Conservation (phyloP, 2,329 filamentous ascomycete genomes). For the Uncinocarpus reesii region DNA sequence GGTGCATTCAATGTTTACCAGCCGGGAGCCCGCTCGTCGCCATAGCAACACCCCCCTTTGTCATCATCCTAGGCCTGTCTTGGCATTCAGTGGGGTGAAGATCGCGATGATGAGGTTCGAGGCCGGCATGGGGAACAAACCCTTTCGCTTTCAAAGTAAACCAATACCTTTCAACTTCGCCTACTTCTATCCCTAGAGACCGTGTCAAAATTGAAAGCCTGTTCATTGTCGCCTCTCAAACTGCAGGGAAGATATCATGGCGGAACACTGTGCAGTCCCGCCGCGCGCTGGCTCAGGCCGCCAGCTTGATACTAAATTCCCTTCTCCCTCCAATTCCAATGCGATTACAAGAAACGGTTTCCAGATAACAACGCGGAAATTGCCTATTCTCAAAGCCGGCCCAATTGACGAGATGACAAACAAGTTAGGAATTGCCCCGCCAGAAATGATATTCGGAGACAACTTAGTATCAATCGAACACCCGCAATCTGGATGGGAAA, state of each 20-base stretch:
- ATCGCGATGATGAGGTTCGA: background rate
- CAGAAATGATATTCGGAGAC: conserved; percentile 99
- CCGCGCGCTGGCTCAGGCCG: background rate
- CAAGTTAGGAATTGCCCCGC: conserved; percentile 72
- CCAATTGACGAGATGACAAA: conserved; percentile 78
- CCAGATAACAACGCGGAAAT: conserved; percentile 71
- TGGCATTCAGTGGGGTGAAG: conserved; percentile 6
- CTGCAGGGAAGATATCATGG: background rate
- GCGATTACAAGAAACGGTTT: conserved; percentile 50
- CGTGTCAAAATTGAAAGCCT: background rate
- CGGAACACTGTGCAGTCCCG: background rate
- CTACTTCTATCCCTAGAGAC: too few species aligned
- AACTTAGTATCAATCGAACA: conserved; percentile 73
- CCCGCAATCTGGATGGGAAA: conserved; percentile 60
- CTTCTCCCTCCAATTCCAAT: background rate
- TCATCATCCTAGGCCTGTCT: background rate
- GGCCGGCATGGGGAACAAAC: too few species aligned
- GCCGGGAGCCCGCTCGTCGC: background rate
- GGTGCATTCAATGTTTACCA: conserved; percentile 10
- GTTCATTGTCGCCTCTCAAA: background rate
- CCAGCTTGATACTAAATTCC: background rate
- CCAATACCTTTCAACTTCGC: too few species aligned
- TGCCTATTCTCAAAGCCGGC: conserved; percentile 84
- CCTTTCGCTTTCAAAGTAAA: too few species aligned
- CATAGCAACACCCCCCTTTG: conserved; percentile 8